Conservation (phyloP, 176 grass and related monocot genomes). For the Juncus effusus region DNA sequence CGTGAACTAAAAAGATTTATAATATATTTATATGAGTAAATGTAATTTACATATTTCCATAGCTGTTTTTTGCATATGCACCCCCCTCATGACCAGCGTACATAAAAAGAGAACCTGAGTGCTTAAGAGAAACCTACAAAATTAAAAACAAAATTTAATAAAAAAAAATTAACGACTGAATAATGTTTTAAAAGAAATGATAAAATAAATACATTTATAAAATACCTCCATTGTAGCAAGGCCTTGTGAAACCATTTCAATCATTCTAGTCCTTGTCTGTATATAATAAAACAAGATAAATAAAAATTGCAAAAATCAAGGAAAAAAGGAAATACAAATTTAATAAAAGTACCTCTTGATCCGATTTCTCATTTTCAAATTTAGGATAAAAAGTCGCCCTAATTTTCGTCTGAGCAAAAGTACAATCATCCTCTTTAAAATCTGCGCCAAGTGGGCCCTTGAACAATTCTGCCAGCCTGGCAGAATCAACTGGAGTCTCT, state of each 20-base stretch:
- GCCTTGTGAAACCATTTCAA: constrained; percentile 81
- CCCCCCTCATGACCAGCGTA: constrained; percentile 85
- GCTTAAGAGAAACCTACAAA: constrained; percentile 76
- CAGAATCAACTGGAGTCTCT: not conserved
- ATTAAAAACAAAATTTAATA: constrained; percentile 22
- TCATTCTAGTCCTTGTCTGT: constrained; percentile 74
- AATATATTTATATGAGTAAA: constrained; percentile 14
- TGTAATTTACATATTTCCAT: constrained; percentile 72
- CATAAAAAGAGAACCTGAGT: constrained; percentile 96
- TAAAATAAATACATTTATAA: not conserved
- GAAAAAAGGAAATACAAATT: too few species aligned
- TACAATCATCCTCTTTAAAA: constrained; percentile 61
- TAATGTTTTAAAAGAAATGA: not conserved
- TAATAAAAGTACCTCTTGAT: constrained; percentile 65
- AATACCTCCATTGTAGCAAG: constrained; percentile 83
- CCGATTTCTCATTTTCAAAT: constrained; percentile 96
- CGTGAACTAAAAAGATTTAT: constrained; percentile 6
- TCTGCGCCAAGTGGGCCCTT: constrained; percentile 43
- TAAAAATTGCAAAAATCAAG: not conserved
- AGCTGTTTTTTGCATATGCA: constrained; percentile 97
- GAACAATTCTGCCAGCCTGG: constrained; percentile 41
- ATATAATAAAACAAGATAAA: constrained; percentile 23
- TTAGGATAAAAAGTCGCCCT: constrained; percentile 96
- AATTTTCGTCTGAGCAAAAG: constrained; percentile 61
- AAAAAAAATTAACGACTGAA: constrained; percentile 11